A percentile compares a stretch with the other conserved stretches of the same genome.
These are phyloP conservation scores for Bolboschoenus planiculmis DNA, from an alignment of 176 grass and related monocot genomes.

Conservation along the genomic window DNA sequence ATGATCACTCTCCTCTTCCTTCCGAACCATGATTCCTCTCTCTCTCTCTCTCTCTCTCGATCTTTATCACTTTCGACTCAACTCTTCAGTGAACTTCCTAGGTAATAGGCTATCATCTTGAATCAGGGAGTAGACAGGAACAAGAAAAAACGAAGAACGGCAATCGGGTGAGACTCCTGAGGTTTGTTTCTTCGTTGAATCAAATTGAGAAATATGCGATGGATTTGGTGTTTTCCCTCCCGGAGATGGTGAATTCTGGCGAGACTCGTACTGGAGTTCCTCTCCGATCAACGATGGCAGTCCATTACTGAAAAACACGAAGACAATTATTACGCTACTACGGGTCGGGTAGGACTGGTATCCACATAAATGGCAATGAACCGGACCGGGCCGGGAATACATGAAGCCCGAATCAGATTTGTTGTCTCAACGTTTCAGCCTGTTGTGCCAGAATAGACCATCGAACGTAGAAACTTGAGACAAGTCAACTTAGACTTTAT, in stretches of 20 bases:
- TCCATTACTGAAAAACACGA: not conserved
- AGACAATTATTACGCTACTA: not conserved
- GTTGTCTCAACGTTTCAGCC: not conserved
- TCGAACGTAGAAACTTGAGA: not conserved
- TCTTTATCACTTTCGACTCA: not conserved
- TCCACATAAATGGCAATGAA: too few relatives aligned
- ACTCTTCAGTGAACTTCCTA: not conserved
- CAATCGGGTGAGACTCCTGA: not conserved
- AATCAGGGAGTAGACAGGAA: not conserved
- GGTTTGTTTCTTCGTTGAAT: not conserved
- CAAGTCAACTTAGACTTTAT: too few relatives aligned
- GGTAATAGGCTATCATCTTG: not conserved
- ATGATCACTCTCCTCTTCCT: not conserved
- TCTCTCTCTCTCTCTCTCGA: not conserved
- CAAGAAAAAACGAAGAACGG: not conserved
- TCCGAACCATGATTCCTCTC: not conserved
- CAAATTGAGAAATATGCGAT: not conserved
- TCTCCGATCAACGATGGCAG: not conserved
- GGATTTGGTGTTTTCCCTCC: not conserved
- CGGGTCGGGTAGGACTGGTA: not conserved
- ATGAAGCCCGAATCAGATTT: not conserved
- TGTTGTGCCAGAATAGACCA: not conserved
- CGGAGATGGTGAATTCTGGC: not conserved
- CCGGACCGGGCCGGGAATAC: not conserved
- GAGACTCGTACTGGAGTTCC: not conserved